Conservation (phyloP, 371 early-diverging fungal genomes). For the Mortierella sp. region DNA sequence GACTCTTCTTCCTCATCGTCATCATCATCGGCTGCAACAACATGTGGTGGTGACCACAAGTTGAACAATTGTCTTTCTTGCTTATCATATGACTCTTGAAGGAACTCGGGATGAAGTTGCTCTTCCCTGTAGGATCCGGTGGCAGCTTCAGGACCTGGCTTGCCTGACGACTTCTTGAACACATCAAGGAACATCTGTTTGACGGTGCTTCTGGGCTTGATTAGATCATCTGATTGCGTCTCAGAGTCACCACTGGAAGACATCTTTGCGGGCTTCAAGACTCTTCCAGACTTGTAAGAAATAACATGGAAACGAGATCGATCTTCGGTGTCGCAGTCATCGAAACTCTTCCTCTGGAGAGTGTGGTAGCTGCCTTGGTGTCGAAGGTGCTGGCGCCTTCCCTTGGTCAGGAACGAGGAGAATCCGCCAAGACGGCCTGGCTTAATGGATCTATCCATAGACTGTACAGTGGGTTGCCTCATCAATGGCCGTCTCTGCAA, state of each 20-base stretch:
- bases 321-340: slow-evolving; percentile 8
- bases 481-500: slow-evolving; percentile 10
- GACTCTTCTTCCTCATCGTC: slow-evolving; percentile 17
- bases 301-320: not conserved
- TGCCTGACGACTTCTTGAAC: slow-evolving; percentile 27
- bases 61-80: slow-evolving; percentile 7
- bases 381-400: not conserved
- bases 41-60: slow-evolving; percentile 6
- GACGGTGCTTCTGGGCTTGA: slow-evolving; percentile 24
- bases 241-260: slow-evolving; percentile 4
- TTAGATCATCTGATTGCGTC: slow-evolving; percentile 8
- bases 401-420: slow-evolving; percentile 10
- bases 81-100: not conserved
- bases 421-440: slow-evolving; percentile 11
- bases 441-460: slow-evolving; percentile 8
- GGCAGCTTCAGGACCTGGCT: slow-evolving; percentile 3
- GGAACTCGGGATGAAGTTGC: slow-evolving; percentile 1
- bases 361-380: slow-evolving; percentile 1
- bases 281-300: slow-evolving; percentile 1
- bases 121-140: not conserved
- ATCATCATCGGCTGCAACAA: not conserved
- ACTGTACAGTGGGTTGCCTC: not conserved
- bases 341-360: slow-evolving; percentile 6
- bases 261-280: not conserved
- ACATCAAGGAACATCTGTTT: slow-evolving; percentile 35